Conservation (phyloP, 2,329 filamentous ascomycete genomes). For the Chaetomium sp. region DNA sequence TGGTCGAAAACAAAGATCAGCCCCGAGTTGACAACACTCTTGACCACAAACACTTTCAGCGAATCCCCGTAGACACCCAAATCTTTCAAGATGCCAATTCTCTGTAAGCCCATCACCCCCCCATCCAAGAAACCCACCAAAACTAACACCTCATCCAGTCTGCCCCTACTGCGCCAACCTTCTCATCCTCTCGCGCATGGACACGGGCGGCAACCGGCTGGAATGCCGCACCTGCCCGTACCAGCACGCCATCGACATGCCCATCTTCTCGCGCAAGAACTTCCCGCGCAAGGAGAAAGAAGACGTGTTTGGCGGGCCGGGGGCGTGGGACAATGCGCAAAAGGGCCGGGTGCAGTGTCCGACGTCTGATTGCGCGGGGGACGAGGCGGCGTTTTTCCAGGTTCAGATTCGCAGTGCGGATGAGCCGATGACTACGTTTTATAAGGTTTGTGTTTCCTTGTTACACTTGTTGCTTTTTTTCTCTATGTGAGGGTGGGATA, state of each 20-base stretch:
- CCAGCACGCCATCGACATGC: conserved; percentile 72
- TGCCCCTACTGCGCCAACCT: conserved; percentile 81
- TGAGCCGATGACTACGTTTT: conserved; percentile 97
- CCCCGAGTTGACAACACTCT: too few species aligned
- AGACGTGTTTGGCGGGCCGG: conserved; percentile 80
- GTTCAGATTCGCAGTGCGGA: conserved; percentile 97
- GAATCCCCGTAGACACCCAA: neutral
- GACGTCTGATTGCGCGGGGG: conserved; percentile 70
- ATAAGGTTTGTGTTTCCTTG: conserved; percentile 54
- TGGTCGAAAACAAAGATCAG: neutral
- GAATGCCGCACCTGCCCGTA: conserved; percentile 96
- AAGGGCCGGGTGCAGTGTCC: conserved; percentile 79
- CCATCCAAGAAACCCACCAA: neutral
- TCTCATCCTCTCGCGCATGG: conserved; percentile 62
- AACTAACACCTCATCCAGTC: conserved; percentile 42
- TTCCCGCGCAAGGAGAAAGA: conserved; percentile 85
- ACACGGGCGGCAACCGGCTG: conserved; percentile 66
- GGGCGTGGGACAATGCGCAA: conserved; percentile 86
- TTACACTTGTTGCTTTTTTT: neutral
- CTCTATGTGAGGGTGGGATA: conserved; percentile 7
- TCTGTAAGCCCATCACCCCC: conserved; percentile 20
- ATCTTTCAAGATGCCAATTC: conserved; percentile 20
- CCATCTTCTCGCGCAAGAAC: conserved; percentile 74
- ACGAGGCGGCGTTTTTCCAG: conserved; percentile 89
- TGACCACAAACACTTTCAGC: too few species aligned